Percentiles rank a stretch among this genome's conserved stretches.
phyloP scores from a whole-genome alignment of 306 rosid species.

The Senna siamea region DNA sequence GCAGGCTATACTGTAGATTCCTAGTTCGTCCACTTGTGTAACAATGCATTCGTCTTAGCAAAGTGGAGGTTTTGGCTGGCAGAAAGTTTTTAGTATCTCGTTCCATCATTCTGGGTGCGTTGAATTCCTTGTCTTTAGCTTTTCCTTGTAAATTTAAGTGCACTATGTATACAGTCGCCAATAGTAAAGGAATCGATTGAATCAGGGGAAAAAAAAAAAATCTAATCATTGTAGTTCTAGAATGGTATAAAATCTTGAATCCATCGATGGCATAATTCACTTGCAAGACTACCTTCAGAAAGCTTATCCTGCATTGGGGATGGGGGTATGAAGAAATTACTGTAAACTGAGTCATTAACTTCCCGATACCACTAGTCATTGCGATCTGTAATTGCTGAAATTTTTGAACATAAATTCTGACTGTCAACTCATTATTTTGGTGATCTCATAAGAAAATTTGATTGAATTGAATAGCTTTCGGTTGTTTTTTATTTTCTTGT shows the following conservation, averaged over 20 bases:
- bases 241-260: constrained; percentile 12
- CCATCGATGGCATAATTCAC: constrained; percentile 11
- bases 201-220: constrained; percentile 12
- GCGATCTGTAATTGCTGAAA: constrained; percentile 29
- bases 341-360: constrained; percentile 1
- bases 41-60: background rate
- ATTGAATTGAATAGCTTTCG: background rate
- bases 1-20: constrained; percentile 33
- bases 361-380: constrained; percentile 1
- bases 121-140: constrained; percentile 32
- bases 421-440: constrained; percentile 9
- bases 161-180: constrained; percentile 21
- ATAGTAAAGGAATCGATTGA: constrained; percentile 18
- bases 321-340: constrained; percentile 24
- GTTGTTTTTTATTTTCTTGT: background rate
- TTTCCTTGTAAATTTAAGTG: constrained; percentile 31
- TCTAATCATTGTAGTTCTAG: background rate
- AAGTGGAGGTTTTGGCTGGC: constrained; percentile 28
- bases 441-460: constrained; percentile 13
- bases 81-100: constrained; percentile 3
- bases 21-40: background rate
- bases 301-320: constrained; percentile 29
- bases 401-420: constrained; percentile 24
- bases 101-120: constrained; percentile 24
- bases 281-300: constrained; percentile 13